phyloP scores from a whole-genome alignment of 371 early-diverging fungal species.

The Apophysomyces trapeziformis region DNA sequence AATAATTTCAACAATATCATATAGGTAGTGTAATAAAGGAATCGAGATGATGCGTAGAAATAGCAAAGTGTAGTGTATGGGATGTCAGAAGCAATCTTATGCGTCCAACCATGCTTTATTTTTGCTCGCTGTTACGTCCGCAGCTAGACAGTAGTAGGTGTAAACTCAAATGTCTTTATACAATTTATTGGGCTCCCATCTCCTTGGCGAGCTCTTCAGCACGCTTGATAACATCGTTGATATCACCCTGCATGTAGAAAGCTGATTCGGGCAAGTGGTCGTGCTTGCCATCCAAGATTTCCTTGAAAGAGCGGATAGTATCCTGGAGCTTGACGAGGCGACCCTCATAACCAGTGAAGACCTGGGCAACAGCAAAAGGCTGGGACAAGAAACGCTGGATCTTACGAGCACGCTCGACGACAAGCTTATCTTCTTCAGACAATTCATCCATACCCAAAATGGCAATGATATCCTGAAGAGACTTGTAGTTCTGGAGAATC shows the following conservation, averaged over 20 bases:
- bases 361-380: slow-evolving; percentile 95
- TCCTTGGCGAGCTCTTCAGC: slow-evolving; percentile 88
- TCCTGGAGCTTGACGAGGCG: slow-evolving; percentile 90
- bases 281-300: slow-evolving; percentile 96
- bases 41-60: no score
- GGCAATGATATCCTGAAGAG: slow-evolving; percentile 96
- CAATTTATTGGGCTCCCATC: slow-evolving; percentile 46
- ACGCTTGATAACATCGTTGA: slow-evolving; percentile 94
- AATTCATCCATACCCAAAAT: slow-evolving; percentile 97
- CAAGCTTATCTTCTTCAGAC: slow-evolving; percentile 97
- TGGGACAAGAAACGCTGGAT: slow-evolving; percentile 97
- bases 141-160: no score
- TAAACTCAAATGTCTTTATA: not conserved
- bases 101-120: no score
- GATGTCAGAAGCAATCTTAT: no score
- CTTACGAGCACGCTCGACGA: slow-evolving; percentile 94
- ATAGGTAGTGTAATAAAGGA: no score
- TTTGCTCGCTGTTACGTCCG: no score
- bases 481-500: slow-evolving; percentile 95
- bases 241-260: slow-evolving; percentile 98
- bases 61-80: no score
- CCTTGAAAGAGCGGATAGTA: slow-evolving; percentile 95
- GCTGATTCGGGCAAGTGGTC: slow-evolving; percentile 95
- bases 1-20: no score
- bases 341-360: slow-evolving; percentile 97